Percentiles rank a stretch among this genome's conserved stretches.
phyloP scores from a whole-genome alignment of 1,284 basidiomycete species.

The Trichosporon sp. region DNA sequence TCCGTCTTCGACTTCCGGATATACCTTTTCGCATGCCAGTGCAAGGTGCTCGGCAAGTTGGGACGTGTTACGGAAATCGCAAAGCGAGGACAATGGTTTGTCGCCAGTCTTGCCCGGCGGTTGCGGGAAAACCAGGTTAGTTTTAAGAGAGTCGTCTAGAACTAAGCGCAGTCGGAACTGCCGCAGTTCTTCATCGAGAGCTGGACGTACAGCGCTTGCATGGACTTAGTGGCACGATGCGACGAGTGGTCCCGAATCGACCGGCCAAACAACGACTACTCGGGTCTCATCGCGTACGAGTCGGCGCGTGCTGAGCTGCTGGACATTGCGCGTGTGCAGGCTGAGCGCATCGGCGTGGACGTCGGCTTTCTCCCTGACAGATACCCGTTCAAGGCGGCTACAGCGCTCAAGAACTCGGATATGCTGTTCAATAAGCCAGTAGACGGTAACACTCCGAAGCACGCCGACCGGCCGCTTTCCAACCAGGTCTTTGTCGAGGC shows the following conservation, averaged over 20 bases:
- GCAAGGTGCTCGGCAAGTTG: slow-evolving; percentile 66
- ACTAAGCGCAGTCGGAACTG: slow-evolving; percentile 56
- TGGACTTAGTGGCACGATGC: slow-evolving; percentile 78
- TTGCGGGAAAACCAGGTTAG: slow-evolving; percentile 69
- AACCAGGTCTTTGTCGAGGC: slow-evolving; percentile 62
- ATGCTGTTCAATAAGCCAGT: background rate
- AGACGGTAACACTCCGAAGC: background rate
- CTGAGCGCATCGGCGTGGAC: slow-evolving; percentile 41
- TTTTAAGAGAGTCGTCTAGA: background rate
- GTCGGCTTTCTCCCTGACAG: slow-evolving; percentile 34
- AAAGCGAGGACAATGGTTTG: slow-evolving; percentile 52
- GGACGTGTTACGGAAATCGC: slow-evolving; percentile 81
- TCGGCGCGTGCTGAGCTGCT: slow-evolving; percentile 41
- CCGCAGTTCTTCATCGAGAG: slow-evolving; percentile 78
- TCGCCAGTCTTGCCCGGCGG: slow-evolving; percentile 35
- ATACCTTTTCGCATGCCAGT: slow-evolving; percentile 85
- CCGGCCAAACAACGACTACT: slow-evolving; percentile 51
- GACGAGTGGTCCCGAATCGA: slow-evolving; percentile 61
- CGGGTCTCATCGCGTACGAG: slow-evolving; percentile 53
- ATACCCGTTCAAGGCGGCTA: slow-evolving; percentile 34
- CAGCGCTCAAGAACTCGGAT: slow-evolving; percentile 5
- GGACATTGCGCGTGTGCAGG: slow-evolving; percentile 44
- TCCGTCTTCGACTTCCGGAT: slow-evolving; percentile 89
- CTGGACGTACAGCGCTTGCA: slow-evolving; percentile 87
- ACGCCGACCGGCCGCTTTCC: slow-evolving; percentile 51